Evolutionary conservation across 805 yeast species (phyloP), one percentile per base, ranked within the genome.

Genomic region (Wickerhamiella shivajii): DNA sequence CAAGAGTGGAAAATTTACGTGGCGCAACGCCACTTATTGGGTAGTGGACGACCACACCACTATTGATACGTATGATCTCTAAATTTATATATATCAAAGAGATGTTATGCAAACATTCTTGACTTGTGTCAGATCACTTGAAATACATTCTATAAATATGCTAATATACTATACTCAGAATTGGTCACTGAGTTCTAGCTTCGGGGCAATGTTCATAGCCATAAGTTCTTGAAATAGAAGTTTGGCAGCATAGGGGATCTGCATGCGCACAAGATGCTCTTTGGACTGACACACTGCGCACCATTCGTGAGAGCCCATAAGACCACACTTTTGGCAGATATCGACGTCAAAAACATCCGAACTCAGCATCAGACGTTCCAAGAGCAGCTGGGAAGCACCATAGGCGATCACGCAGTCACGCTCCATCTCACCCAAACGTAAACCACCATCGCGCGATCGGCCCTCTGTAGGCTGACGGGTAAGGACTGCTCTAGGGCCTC

Each of bases 391-490:
- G 4, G 96, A 85, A 1, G 98, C 98, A 51, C 98, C 98, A 50
- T 90, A 90, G 1, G 98, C 98, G 60, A 90, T 92, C 44, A 90
- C 94, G 76, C 98, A 90, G 64, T 90, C 98, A 60, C 98, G 78
- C 58, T 90, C 98, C 98, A 90, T 90, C 63, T 90, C 98, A 50
- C 98, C 98, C 56, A 90, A 69, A 65, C 98, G 77, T 55, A 90
- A 69, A 54, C 98, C 98, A 71, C 98, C 98, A 59, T 90, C 98
- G 59, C 98, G 72, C 2, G 96, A 83, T 59, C 98, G 72, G 68
- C 98, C 98, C 59, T 90, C 98, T 0, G 97, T 87, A 12, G 97
- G 98, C 60, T 90, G 98, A 59, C 98, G 74, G 7, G 98, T 90
- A 39, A 90, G 66, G 9, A 90, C 97, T 1, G 98, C 98, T 47